These are phyloP conservation scores for Globisporangium orthogonon DNA, from an alignment of 352 stramenopile genomes.

Conservation along the genomic window DNA sequence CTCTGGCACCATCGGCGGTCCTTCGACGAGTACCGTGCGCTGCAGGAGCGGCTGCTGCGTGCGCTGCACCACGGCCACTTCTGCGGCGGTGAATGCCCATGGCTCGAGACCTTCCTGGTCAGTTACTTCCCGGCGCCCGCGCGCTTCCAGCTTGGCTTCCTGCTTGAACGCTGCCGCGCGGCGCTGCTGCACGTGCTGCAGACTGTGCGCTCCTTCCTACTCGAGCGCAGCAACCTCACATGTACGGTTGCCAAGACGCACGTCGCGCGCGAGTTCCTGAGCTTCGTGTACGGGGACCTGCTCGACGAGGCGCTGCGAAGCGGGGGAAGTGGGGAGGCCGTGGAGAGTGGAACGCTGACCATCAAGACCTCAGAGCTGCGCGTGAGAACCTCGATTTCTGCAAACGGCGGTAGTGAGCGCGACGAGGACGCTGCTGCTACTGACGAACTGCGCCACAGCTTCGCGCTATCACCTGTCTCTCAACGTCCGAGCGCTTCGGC, in stretches of 20 bases:
- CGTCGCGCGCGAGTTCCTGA: slow-evolving; percentile 23
- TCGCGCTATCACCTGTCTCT: not conserved
- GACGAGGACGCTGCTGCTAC: not conserved
- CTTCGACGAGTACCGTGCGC: slow-evolving; percentile 39
- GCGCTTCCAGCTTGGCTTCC: slow-evolving; percentile 10
- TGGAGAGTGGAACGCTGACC: not conserved
- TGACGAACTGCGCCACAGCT: not conserved
- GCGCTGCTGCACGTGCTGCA: slow-evolving; percentile 28
- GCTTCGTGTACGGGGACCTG: slow-evolving; percentile 31
- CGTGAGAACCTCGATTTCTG: not conserved
- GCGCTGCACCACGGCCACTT: slow-evolving; percentile 50
- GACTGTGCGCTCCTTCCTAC: slow-evolving; percentile 29
- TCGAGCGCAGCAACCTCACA: slow-evolving; percentile 32
- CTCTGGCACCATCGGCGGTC: slow-evolving; percentile 31
- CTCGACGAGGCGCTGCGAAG: slow-evolving; percentile 7
- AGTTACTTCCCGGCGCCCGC: slow-evolving; percentile 30
- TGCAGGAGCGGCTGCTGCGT: slow-evolving; percentile 25
- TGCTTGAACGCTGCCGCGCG: slow-evolving; percentile 23
- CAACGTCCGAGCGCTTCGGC: not conserved
- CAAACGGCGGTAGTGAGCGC: no score
- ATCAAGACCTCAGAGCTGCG: not conserved
- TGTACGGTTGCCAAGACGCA: slow-evolving; percentile 22
- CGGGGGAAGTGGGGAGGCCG: no score
- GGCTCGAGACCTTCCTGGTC: slow-evolving; percentile 41
- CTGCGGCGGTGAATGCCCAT: slow-evolving; percentile 42